A percentile compares a stretch with the other conserved stretches of the same genome.
phyloP scores from a whole-genome alignment of 2,329 filamentous ascomycete species.

The Diaporthe australafricana region DNA sequence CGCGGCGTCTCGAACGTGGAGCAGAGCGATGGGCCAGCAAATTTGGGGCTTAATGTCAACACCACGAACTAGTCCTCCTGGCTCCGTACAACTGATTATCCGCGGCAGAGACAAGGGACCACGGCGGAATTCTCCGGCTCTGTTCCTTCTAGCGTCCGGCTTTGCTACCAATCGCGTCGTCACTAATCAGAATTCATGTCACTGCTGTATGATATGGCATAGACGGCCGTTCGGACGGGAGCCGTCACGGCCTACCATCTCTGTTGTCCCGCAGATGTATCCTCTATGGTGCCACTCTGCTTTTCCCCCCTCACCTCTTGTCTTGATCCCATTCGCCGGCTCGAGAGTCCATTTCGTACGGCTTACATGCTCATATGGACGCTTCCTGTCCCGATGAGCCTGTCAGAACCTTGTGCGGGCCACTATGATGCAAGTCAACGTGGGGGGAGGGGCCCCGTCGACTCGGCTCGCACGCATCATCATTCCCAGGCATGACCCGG shows the following conservation, averaged over 20 bases:
- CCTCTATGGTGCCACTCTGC: conserved; percentile 1
- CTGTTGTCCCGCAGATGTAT: neutral
- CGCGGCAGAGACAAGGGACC: neutral
- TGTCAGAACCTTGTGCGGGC: conserved; percentile 33
- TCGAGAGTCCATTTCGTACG: conserved; percentile 18
- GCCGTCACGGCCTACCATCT: neutral
- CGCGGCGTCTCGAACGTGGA: conserved; percentile 27
- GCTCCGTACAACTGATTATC: neutral
- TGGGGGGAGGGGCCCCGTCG: conserved; percentile 32
- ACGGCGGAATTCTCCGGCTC: neutral
- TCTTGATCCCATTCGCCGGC: conserved; percentile 18
- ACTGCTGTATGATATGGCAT: conserved; percentile 5
- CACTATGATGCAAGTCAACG: conserved; percentile 35
- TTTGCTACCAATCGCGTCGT: neutral
- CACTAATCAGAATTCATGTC: neutral
- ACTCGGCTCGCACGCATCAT: conserved; percentile 21
- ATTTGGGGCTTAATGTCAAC: conserved; percentile 10
- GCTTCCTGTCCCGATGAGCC: conserved; percentile 27
- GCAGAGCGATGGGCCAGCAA: conserved; percentile 32
- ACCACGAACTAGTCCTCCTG: neutral
- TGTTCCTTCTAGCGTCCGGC: neutral
- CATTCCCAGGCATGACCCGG: conserved; percentile 29
- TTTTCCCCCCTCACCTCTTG: conserved; percentile 7
- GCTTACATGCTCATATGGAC: conserved; percentile 22
- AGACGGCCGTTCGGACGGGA: conserved; percentile 4